Conservation (phyloP, 169 alveolate genomes). For the Cyclospora cayetanensis region DNA sequence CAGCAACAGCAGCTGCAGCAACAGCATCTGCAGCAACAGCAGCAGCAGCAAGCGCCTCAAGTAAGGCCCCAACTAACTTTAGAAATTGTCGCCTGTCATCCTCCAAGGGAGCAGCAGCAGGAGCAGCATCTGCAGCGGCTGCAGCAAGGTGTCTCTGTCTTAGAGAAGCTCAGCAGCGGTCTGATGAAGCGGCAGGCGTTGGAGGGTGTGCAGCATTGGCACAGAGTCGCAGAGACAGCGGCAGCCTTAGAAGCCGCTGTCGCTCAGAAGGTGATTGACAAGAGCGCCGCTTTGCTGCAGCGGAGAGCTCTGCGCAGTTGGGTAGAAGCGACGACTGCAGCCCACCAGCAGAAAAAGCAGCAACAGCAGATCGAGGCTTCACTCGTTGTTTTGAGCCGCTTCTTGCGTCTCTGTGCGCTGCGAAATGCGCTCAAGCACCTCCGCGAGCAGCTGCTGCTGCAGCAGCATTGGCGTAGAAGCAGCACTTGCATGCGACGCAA, state of each 20-base stretch:
- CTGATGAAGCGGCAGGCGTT: neutral
- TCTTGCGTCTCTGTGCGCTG: neutral
- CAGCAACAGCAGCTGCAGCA: neutral
- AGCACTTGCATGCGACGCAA: neutral
- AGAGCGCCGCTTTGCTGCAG: neutral
- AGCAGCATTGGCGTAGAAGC: conserved; percentile 54
- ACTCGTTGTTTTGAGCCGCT: neutral
- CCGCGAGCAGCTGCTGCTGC: neutral
- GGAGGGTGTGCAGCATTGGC: neutral
- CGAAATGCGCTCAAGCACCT: neutral
- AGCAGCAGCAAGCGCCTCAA: neutral
- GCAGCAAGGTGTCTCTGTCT: neutral
- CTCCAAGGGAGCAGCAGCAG: neutral
- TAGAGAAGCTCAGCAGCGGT: neutral
- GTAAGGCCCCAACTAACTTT: neutral
- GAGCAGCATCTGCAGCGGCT: conserved; percentile 1
- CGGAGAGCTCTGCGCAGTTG: neutral
- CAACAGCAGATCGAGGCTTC: neutral
- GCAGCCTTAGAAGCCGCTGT: neutral
- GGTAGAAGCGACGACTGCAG: neutral
- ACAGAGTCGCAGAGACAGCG: neutral
- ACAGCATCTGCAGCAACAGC: neutral
- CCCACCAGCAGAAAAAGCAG: neutral
- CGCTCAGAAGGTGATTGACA: neutral
- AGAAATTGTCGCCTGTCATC: neutral